Conservation (phyloP, 2,329 filamentous ascomycete genomes). For the Mollisia scopiformis region DNA sequence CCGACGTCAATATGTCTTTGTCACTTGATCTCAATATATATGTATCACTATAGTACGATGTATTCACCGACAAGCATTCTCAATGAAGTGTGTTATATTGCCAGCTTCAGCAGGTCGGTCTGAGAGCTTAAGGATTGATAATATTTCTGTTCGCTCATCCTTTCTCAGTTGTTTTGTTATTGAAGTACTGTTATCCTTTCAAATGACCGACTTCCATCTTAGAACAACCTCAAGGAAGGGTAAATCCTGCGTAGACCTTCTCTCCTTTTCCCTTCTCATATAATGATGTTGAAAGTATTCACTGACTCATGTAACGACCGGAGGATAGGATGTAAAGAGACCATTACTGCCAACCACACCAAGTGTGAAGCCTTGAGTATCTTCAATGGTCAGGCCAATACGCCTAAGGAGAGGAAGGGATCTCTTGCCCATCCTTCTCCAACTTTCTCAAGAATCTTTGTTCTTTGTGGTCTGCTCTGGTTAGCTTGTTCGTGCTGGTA, state of each 20-base stretch:
- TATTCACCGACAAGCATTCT: not conserved
- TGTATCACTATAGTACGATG: not conserved
- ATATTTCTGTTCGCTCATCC: not conserved
- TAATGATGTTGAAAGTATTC: not conserved
- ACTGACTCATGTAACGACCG: not conserved
- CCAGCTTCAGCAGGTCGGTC: too few relatives aligned
- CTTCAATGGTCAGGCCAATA: not conserved
- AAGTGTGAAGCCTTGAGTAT: not conserved
- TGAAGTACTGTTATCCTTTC: not conserved
- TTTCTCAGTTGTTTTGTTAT: not conserved
- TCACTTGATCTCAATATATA: not conserved
- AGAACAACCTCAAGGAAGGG: not conserved
- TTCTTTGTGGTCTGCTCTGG: slow-evolving; percentile 28
- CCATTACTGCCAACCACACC: not conserved
- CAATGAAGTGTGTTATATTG: too few relatives aligned
- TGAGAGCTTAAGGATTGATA: not conserved
- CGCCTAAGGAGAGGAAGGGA: slow-evolving; percentile 21
- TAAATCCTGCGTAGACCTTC: not conserved
- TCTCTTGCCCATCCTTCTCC: slow-evolving; percentile 31
- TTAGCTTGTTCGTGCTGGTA: slow-evolving; percentile 15
- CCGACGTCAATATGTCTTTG: not conserved
- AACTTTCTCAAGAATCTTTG: slow-evolving; percentile 31
- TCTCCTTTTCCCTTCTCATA: not conserved
- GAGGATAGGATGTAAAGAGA: not conserved
- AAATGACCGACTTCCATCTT: not conserved